Percentiles rank a stretch among this genome's conserved stretches.
phyloP scores from a whole-genome alignment of 768 basidiomycete species.

The Fomitopsis serialis region DNA sequence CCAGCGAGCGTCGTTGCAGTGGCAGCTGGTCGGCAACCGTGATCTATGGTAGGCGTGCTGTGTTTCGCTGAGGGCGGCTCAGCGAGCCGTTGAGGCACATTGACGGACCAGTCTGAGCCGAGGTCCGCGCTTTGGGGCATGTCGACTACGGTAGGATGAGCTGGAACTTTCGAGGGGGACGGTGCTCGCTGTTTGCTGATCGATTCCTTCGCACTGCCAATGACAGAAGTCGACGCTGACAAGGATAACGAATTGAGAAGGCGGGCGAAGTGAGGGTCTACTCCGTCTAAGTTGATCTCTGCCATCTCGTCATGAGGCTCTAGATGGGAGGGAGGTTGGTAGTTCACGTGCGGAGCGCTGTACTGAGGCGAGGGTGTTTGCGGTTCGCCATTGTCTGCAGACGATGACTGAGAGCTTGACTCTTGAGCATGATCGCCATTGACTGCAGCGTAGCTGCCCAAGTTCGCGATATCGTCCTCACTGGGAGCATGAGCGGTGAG shows the following conservation, averaged over 20 bases:
- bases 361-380: conserved; percentile 62
- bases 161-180: neutral
- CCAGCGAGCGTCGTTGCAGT: neutral
- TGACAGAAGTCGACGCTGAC: conserved; percentile 39
- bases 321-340: conserved; percentile 10
- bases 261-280: conserved; percentile 71
- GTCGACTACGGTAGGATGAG: neutral
- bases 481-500: conserved; percentile 22
- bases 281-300: conserved; percentile 25
- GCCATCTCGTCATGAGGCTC: neutral
- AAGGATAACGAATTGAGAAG: conserved; percentile 58
- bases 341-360: conserved; percentile 34
- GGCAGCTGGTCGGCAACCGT: neutral
- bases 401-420: conserved; percentile 65
- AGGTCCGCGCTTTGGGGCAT: neutral
- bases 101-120: neutral
- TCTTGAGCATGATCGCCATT: conserved; percentile 38
- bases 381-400: conserved; percentile 53
- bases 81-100: conserved; percentile 2
- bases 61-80: neutral
- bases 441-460: conserved; percentile 23
- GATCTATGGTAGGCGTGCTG: neutral
- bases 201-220: conserved; percentile 2
- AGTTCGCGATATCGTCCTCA: conserved; percentile 19
- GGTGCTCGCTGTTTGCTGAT: neutral